These are phyloP conservation scores for Leccinum olivaceopallidum DNA, from an alignment of 768 basidiomycete species.

Conservation along the genomic window DNA sequence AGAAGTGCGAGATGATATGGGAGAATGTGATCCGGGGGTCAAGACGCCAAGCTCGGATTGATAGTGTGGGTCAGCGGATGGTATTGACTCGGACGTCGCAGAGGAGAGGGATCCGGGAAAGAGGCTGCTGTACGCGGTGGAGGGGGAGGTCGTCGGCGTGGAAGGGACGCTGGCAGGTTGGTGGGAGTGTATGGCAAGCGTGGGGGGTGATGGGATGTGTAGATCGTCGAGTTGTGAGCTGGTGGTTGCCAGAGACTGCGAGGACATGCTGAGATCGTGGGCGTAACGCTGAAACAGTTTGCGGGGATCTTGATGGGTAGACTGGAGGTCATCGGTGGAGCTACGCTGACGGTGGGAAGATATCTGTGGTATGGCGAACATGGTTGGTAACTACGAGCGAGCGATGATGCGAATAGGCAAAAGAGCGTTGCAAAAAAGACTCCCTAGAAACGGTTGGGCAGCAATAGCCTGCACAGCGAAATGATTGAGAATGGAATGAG, in stretches of 20 bases:
- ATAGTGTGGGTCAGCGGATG: slow-evolving; percentile 13
- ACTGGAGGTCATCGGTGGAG: slow-evolving; percentile 18
- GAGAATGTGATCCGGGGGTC: slow-evolving; percentile 13
- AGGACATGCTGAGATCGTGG: slow-evolving; percentile 16
- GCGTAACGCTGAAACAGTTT: slow-evolving; percentile 14
- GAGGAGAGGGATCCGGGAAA: slow-evolving; percentile 26
- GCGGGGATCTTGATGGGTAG: slow-evolving; percentile 11
- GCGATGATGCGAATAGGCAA: no score
- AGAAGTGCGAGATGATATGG: slow-evolving; percentile 18
- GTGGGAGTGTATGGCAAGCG: neutral
- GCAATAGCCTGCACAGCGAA: slow-evolving; percentile 17
- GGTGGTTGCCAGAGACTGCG: slow-evolving; percentile 19
- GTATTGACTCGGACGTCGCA: slow-evolving; percentile 25
- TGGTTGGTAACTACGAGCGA: slow-evolving; percentile 1
- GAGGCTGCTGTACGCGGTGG: slow-evolving; percentile 20
- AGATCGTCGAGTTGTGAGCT: slow-evolving; percentile 14
- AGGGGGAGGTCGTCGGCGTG: slow-evolving; percentile 28
- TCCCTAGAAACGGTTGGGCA: slow-evolving; percentile 18
- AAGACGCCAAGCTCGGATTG: slow-evolving; percentile 21
- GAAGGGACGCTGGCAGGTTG: slow-evolving; percentile 21
- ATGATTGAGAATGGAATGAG: slow-evolving; percentile 5
- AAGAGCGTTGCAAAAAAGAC: neutral
- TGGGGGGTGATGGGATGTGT: slow-evolving; percentile 6
- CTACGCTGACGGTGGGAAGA: slow-evolving; percentile 13
- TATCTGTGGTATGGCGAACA: slow-evolving; percentile 12